Base-by-base conservation (phyloP, 768 basidiomycete genomes). In the Chalciporus sphaerocephalus region DNA sequence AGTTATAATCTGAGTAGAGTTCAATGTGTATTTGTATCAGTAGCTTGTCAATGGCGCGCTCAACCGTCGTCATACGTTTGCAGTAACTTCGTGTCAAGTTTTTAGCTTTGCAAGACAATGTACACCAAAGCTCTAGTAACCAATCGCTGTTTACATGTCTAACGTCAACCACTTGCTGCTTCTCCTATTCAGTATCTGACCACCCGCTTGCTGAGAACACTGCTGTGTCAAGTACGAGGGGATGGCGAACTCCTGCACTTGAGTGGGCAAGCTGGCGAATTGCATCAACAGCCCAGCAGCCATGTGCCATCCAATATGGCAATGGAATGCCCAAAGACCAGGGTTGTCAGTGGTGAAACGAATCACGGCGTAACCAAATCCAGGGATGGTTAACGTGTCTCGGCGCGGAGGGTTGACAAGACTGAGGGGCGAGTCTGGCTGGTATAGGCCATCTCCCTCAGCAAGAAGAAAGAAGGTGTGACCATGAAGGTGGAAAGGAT, bases 261-360 rank as follows among this genome's bases (percentile, higher is more conserved):
- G 42, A 16, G 59, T 62, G 8, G 71, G 71, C 46, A 72, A 53
- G 38, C 61, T 66, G 47, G 66, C 69, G 40, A 74, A 55, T 46
- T 69, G 69, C 65, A 74, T 66, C 33, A 74, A 27, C 22, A 74
- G 53, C 7, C 72, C 72, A 0, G 69, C 60, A 0, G 68, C 65
- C 67, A 70, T 71, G 48, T 69, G 66, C 69, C 69, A 69, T 38
- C 47, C 56, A 52, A 59, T 58, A 49, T 71, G 74, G 28, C 73
- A 74, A 52, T 74, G 73, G 58, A 75, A 69, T 1, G 71, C 69
- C 73, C 73, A 75, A 30, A 71, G 46, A 23, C 74, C 73, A 0
- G 74, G 68, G 43, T 74, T 74, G 52, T 74, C 71, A 5, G 67
- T 64, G 13, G 70, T 57, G 47, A 73, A 73, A 23, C 74, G 67